phyloP scores from a whole-genome alignment of 192 early-diverging fungal species.

The Rhizophagus clarus region DNA sequence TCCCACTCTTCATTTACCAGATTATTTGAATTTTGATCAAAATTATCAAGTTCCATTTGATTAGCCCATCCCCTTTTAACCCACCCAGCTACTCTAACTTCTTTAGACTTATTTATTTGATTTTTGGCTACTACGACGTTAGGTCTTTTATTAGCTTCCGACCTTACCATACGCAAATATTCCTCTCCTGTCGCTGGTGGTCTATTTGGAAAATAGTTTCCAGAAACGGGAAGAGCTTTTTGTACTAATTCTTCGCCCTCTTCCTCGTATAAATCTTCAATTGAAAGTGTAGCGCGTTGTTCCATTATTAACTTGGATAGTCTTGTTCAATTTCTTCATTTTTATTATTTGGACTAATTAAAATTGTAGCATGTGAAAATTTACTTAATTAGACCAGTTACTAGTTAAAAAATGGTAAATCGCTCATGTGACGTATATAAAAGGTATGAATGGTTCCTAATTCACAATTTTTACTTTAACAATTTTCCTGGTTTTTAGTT shows the following conservation, averaged over 20 bases:
- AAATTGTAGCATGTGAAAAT: no score
- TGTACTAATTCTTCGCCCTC: background rate
- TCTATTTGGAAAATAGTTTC: background rate
- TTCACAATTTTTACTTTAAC: no score
- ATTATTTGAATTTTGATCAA: background rate
- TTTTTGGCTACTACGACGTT: background rate
- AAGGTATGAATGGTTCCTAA: no score
- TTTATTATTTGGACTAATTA: no score
- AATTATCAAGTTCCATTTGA: constrained; percentile 1
- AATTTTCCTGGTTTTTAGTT: no score
- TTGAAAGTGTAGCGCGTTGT: background rate
- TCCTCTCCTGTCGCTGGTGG: constrained; percentile 28
- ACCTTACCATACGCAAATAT: constrained; percentile 28
- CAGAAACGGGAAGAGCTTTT: background rate
- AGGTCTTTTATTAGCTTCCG: constrained; percentile 25
- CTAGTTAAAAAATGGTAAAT: no score
- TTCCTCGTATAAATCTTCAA: background rate
- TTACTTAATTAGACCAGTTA: no score
- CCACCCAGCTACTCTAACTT: constrained; percentile 16
- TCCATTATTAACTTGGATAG: background rate
- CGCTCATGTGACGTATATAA: no score
- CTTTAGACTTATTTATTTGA: background rate
- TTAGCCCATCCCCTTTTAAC: constrained; percentile 28
- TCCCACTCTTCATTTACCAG: constrained; percentile 25
- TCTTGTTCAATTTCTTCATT: no score